Base-by-base conservation (phyloP, 768 basidiomycete species). In the Hysterangium stoloniferum region DNA sequence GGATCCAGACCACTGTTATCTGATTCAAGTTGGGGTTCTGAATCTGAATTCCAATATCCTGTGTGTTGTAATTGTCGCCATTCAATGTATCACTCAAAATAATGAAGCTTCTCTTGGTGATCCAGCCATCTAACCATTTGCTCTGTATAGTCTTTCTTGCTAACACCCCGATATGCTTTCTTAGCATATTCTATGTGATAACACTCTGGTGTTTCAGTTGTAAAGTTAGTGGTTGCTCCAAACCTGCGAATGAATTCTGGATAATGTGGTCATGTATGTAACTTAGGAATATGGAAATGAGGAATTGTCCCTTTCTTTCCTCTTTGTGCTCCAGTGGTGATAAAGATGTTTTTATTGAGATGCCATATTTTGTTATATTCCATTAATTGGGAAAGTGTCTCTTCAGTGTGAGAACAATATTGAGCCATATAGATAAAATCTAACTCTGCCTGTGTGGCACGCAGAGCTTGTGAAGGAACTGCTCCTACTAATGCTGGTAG, bases 91-190 rank as follows among this genome's bases (percentile, higher is more conserved):
- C 45, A 17, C 13, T 15, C 4, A 33, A 46, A 46, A 31, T 29
- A 46, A 12, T 3, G 25, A 2, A 46, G 4, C 13, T 46, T 46
- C 32, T 73, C 71, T 19, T 64, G 60, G 2, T 65, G 57, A 1
- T 49, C 38, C 0, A 76, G 59, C 68, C 68, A 71, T 0, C 43
- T 24, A 0, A 66, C 64, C 74, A 75, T 75, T 48, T 73, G 73
- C 31, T 54, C 61, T 6, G 57, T n/a, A 42, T 63, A 61, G 28
- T 69, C 59, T 12, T 55, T 57, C 31, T 58, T 52, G 53, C 67
- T 69, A 6, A 54, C 54, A 4, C 62, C 64, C 1, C 58, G 48
- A 45, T 66, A 70, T 0, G 58, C 63, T 3, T 57, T 44, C 52
- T 69, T 69, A 1, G 63, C 62, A 24, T 45, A 56, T 44, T 66